Base-by-base conservation (phyloP, 805 yeast genomes). In the Sugiyamaella chiloensis region DNA sequence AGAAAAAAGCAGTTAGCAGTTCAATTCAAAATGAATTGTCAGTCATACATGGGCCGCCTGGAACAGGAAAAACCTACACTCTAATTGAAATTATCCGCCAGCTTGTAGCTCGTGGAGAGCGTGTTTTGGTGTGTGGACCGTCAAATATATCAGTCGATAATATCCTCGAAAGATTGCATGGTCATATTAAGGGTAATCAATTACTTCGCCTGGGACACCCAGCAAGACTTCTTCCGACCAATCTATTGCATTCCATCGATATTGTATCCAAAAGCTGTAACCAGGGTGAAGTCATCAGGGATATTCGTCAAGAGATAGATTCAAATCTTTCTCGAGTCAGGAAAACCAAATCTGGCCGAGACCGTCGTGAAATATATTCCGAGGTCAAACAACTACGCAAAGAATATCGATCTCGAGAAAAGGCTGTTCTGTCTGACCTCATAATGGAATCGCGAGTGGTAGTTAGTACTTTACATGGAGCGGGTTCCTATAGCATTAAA, bases 191-290 rank as follows among this genome's bases (percentile, higher is more conserved):
- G 1, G 71, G 74, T 9, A 64, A 71, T 19, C 60, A 78, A 48
- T 65, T 93, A n/a, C 70, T 91, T 8, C 73, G 99, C 59, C 75
- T 91, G 30, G 99, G 98, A 0, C 97, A 93, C 63, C 98, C 98
- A 0, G 96, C 97, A 1, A 75, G 97, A 48, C 70, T 91, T 11
- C 63, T 88, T 14, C 75, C 76, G 0, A 58, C 74, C 0, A 83
- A 81, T 47, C 64, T 82, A 27, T 71, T 76, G 19, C 95, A 88
- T 62, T 87, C 96, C 0, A 65, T 90, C 20, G 96, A 90, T 56
- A 68, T 85, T 16, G 69, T 87, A 1, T 75, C 87, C 6, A 81
- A 79, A 52, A 70, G 69, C 19, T 74, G 78, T 23, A 80, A 78
- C 47, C 73, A 77, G 3, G 85, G 83, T 0, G 76, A 73, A 14